A percentile compares a stretch with the other conserved stretches of the same genome.
phyloP scores from a whole-genome alignment of 768 basidiomycete species.

The Lanmaoa rubissima region DNA sequence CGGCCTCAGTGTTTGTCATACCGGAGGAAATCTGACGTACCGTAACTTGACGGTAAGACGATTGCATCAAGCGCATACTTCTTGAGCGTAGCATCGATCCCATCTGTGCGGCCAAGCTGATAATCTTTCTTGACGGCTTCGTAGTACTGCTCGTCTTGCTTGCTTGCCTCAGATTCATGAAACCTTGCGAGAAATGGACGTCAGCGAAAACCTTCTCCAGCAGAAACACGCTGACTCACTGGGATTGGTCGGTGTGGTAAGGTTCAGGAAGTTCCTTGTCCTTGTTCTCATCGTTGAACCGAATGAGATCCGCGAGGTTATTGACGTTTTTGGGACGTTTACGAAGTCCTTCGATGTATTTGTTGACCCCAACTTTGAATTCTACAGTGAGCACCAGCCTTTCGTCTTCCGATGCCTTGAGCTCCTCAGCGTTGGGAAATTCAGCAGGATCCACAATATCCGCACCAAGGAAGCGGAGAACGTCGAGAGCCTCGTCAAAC shows the following conservation, averaged over 20 bases:
- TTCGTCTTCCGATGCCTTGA: conserved; percentile 48
- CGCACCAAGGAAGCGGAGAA: conserved; percentile 40
- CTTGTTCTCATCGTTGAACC: conserved; percentile 53
- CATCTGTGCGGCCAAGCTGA: conserved; percentile 48
- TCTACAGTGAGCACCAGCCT: conserved; percentile 51
- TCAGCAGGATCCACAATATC: conserved; percentile 63
- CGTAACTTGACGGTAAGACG: conserved; percentile 39
- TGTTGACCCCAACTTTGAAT: conserved; percentile 59
- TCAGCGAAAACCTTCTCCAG: background rate
- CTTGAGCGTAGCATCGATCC: conserved; percentile 53
- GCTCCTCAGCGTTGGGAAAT: conserved; percentile 51
- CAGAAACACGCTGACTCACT: conserved; percentile 21
- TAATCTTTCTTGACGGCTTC: conserved; percentile 43
- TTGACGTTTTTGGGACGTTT: conserved; percentile 56
- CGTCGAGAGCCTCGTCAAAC: conserved; percentile 40
- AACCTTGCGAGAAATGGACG: conserved; percentile 14
- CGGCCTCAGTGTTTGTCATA: background rate
- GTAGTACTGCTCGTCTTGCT: conserved; percentile 37
- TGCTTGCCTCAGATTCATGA: conserved; percentile 21
- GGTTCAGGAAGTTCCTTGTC: conserved; percentile 44
- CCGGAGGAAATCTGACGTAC: conserved; percentile 6
- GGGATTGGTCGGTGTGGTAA: conserved; percentile 35
- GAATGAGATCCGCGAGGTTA: conserved; percentile 55
- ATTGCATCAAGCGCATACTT: conserved; percentile 49
- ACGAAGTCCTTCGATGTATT: conserved; percentile 45